These are phyloP conservation scores for Coniochaeta sp. DNA, from an alignment of 2,329 filamentous ascomycete species.

Conservation along the genomic window DNA sequence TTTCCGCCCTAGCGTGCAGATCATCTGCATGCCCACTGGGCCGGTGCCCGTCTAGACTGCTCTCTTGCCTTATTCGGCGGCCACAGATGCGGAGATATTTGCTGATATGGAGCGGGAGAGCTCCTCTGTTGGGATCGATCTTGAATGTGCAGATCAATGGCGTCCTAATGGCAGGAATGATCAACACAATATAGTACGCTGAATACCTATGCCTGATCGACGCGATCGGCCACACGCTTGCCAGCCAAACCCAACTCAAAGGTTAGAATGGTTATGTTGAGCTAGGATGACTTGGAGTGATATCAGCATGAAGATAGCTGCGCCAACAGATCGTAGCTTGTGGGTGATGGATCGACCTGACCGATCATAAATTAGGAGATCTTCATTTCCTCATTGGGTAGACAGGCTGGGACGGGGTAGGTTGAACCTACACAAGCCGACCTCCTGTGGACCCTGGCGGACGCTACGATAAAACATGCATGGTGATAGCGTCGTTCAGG, in stretches of 20 bases:
- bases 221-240: neutral
- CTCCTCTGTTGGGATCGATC: neutral
- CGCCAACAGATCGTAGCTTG: neutral
- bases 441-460: neutral
- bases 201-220: neutral
- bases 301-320: no score
- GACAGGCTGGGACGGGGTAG: neutral
- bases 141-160: neutral
- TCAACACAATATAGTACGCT: no score
- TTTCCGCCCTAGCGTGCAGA: neutral
- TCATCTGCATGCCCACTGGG: neutral
- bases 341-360: neutral
- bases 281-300: no score
- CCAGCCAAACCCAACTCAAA: neutral
- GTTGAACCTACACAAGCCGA: neutral
- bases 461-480: neutral
- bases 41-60: neutral
- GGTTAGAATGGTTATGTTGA: neutral
- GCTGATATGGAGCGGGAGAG: neutral
- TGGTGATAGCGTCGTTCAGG: neutral
- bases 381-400: neutral
- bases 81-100: neutral
- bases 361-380: neutral
- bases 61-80: neutral
- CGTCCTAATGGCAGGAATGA: no score